A percentile compares a stretch with the other conserved stretches of the same genome.
Conservation (phyloP, 1,284 basidiomycete species). For the Lentinula novae-zelandiae region DNA sequence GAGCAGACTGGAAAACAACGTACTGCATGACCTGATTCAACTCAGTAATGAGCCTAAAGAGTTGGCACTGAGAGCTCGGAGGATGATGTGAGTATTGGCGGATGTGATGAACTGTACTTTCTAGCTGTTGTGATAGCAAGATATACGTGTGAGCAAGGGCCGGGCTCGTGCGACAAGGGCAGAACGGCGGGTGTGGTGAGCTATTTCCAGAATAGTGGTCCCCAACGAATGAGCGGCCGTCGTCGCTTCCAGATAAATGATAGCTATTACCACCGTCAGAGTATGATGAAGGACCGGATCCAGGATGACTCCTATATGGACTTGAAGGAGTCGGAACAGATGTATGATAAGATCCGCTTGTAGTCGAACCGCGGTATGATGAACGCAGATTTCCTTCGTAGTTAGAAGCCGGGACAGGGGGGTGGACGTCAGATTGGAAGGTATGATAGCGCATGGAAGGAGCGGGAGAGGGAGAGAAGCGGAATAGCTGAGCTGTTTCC, state of each 20-base stretch:
- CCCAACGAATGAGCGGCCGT: slow-evolving; percentile 35
- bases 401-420: slow-evolving; percentile 21
- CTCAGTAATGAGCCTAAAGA: slow-evolving; percentile 59
- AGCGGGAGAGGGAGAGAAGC: slow-evolving; percentile 53
- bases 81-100: slow-evolving; percentile 61
- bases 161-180: slow-evolving; percentile 62
- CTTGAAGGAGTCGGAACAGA: slow-evolving; percentile 20
- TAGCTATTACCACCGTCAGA: slow-evolving; percentile 44
- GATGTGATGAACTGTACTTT: slow-evolving; percentile 50
- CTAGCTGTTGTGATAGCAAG: slow-evolving; percentile 60
- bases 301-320: slow-evolving; percentile 23
- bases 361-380: slow-evolving; percentile 16
- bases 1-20: slow-evolving; percentile 27
- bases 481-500: slow-evolving; percentile 51
- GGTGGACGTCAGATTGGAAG: slow-evolving; percentile 33
- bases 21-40: slow-evolving; percentile 66
- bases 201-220: slow-evolving; percentile 32
- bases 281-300: slow-evolving; percentile 37
- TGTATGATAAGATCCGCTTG: slow-evolving; percentile 19
- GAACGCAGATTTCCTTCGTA: slow-evolving; percentile 19
- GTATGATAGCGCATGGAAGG: slow-evolving; percentile 42
- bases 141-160: slow-evolving; percentile 55
- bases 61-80: slow-evolving; percentile 46
- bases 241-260: slow-evolving; percentile 40
- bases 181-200: slow-evolving; percentile 37